Evolutionary conservation across 1,139 yeast genomes (phyloP).

Genomic region (Sugiyamaella pinicola): DNA sequence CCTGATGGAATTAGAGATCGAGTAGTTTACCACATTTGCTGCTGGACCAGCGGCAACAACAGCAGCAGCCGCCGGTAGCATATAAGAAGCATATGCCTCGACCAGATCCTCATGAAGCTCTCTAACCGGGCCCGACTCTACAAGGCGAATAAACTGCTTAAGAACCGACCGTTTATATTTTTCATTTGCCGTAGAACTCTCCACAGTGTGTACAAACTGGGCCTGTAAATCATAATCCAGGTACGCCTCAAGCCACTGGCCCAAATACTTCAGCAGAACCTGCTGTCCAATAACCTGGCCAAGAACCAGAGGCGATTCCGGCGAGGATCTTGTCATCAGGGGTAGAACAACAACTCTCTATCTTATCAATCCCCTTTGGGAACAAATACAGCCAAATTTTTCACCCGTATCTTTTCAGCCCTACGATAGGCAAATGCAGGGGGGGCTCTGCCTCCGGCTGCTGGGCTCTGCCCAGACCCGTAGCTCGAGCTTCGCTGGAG

Average conservation of each 20-base stretch:
- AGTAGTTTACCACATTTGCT: slow-evolving; percentile 15
- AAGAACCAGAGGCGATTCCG: neutral
- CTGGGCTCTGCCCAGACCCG: too few relatives aligned
- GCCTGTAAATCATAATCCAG: slow-evolving; percentile 22
- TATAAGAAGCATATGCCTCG: slow-evolving; percentile 30
- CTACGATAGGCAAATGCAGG: too few relatives aligned
- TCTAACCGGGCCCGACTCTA: slow-evolving; percentile 21
- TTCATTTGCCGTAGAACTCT: slow-evolving; percentile 17
- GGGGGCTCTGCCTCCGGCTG: too few relatives aligned
- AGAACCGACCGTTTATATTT: slow-evolving; percentile 28
- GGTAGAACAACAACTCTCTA: neutral
- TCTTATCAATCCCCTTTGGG: neutral
- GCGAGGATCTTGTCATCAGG: neutral
- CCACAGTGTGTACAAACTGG: slow-evolving; percentile 23
- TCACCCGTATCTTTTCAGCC: too few relatives aligned
- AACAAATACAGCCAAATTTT: too few relatives aligned
- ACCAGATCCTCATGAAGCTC: slow-evolving; percentile 28
- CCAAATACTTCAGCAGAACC: slow-evolving; percentile 29
- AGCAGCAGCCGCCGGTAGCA: slow-evolving; percentile 9
- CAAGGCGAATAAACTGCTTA: slow-evolving; percentile 25
- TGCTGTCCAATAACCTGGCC: slow-evolving; percentile 31
- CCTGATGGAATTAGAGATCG: slow-evolving; percentile 13
- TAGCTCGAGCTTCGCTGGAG: too few relatives aligned
- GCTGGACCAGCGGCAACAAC: neutral
- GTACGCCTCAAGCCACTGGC: slow-evolving; percentile 18